A percentile compares a stretch with the other conserved stretches of the same genome.
phyloP scores from a whole-genome alignment of 2,329 filamentous ascomycete genomes.

The Shiraia sp. region DNA sequence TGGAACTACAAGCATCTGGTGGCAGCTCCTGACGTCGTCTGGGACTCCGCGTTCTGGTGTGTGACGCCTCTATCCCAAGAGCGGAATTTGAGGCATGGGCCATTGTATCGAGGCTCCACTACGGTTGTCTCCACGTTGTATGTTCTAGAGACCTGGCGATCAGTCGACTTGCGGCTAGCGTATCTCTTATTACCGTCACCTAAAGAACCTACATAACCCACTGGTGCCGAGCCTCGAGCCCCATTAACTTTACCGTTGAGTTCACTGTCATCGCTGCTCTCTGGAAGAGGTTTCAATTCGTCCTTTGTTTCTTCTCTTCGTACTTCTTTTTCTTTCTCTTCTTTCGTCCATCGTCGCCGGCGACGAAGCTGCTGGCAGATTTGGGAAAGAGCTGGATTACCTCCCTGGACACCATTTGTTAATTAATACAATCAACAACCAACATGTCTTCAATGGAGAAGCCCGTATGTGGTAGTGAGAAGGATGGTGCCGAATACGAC shows the following conservation, averaged over 20 bases:
- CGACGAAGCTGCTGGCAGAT: conserved; percentile 39
- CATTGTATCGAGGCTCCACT: conserved; percentile 32
- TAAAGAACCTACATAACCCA: conserved; percentile 34
- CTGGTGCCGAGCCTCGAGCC: conserved; percentile 31
- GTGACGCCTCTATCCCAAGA: conserved; percentile 30
- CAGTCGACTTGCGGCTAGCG: conserved; percentile 33
- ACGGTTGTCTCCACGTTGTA: conserved; percentile 21
- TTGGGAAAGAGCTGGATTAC: conserved; percentile 15
- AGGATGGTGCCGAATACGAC: conserved; percentile 35
- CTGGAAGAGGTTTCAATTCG: conserved; percentile 35
- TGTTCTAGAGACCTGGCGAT: conserved; percentile 33
- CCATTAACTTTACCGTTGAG: conserved; percentile 22
- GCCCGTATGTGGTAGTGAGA: conserved; percentile 39
- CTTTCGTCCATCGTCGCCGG: conserved; percentile 37
- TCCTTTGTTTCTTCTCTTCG: conserved; percentile 20
- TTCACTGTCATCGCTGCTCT: conserved; percentile 32
- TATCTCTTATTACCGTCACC: conserved; percentile 18
- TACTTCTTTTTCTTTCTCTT: conserved; percentile 17
- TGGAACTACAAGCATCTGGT: conserved; percentile 20
- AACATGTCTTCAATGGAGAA: conserved; percentile 37
- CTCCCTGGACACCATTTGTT: conserved; percentile 14
- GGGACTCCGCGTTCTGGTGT: conserved; percentile 34
- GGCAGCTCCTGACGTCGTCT: conserved; percentile 35
- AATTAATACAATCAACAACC: conserved; percentile 15
- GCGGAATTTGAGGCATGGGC: conserved; percentile 35